Base-by-base conservation (phyloP, 495 filamentous ascomycete species). In the Hyaloscypha bicolor region DNA sequence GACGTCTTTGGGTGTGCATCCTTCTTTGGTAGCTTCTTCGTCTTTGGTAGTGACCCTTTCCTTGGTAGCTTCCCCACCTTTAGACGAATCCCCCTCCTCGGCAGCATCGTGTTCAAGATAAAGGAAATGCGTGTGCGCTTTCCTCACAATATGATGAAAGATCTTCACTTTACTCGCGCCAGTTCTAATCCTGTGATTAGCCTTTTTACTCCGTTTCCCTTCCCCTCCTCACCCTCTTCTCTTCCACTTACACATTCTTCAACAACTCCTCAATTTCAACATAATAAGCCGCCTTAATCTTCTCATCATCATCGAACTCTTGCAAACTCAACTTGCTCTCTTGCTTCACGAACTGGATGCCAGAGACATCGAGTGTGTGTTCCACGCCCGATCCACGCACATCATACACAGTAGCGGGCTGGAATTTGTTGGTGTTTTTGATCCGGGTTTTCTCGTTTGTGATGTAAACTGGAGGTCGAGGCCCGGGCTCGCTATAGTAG, bases 81-180 rank as follows among this genome's bases (percentile, higher is more conserved):
- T 25, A 25, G 25, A 25, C 25, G 25, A 2, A 37, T 37, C 35
- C 8, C 3, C 35, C 0, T 37, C 42, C 16, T 48, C 16, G 42
- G 42, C 9, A 12, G 4, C 42, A 3, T 48, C 42, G 2, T 48
- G 4, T 14, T 48, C 16, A 19, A 48, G 42, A 1, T 48, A 14
- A 12, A 12, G 64, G 82, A 77, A 3, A 68, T 42, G 8, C 76
- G 55, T 62, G 60, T 21, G 21, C 87, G 87, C n/a, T 19, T 48
- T 48, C 1, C 88, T 88, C 82, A 90, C 86, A 37, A 88, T 91
- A 76, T 91, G 88, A 79, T 91, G 87, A 75, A 91, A 92, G 77
- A 92, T 90, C 80, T 88, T 86, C 74, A 91, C 78, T 22, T 76
- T 74, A 25, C 79, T 77, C 63, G 81, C 85, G 55, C 81, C 83